Conservation (phyloP, 1,284 basidiomycete species). For the Trichosporon sp. region DNA sequence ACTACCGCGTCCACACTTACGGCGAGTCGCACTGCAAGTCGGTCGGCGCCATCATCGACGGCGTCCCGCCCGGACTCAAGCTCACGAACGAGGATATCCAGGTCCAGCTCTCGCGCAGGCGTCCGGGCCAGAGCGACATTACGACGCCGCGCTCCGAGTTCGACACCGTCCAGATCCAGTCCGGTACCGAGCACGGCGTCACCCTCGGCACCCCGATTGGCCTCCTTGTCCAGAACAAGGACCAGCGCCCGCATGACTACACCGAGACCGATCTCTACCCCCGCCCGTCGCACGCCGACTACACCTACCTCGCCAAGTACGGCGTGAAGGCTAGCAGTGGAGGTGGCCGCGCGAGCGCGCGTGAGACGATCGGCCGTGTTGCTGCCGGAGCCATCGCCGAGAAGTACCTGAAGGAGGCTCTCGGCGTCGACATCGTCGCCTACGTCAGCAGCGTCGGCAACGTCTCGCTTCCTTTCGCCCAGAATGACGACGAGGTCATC, state of each 20-base stretch:
- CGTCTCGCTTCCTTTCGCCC: slow-evolving; percentile 69
- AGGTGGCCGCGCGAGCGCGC: slow-evolving; percentile 88
- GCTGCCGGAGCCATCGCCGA: slow-evolving; percentile 98
- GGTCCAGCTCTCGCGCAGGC: slow-evolving; percentile 81
- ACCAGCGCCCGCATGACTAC: slow-evolving; percentile 98
- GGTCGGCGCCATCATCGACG: slow-evolving; percentile 96
- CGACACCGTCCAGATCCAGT: slow-evolving; percentile 91
- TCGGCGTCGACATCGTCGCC: slow-evolving; percentile 92
- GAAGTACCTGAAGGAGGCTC: slow-evolving; percentile 85
- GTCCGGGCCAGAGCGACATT: slow-evolving; percentile 94
- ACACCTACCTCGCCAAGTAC: slow-evolving; percentile 97
- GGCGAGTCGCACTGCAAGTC: slow-evolving; percentile 97
- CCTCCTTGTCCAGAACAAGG: slow-evolving; percentile 94
- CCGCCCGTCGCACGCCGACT: slow-evolving; percentile 96
- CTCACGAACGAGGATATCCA: slow-evolving; percentile 85
- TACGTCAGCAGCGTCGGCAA: slow-evolving; percentile 97
- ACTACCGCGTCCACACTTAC: slow-evolving; percentile 94
- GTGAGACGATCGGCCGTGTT: slow-evolving; percentile 97
- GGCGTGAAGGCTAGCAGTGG: slow-evolving; percentile 96
- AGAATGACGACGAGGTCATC: slow-evolving; percentile 75
- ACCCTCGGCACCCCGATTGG: slow-evolving; percentile 97
- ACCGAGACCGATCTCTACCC: slow-evolving; percentile 97
- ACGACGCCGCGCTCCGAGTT: slow-evolving; percentile 98
- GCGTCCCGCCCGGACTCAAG: slow-evolving; percentile 87
- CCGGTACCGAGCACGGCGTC: slow-evolving; percentile 88